Base-by-base conservation (phyloP, 768 basidiomycete genomes). In the Suillus brevipes region DNA sequence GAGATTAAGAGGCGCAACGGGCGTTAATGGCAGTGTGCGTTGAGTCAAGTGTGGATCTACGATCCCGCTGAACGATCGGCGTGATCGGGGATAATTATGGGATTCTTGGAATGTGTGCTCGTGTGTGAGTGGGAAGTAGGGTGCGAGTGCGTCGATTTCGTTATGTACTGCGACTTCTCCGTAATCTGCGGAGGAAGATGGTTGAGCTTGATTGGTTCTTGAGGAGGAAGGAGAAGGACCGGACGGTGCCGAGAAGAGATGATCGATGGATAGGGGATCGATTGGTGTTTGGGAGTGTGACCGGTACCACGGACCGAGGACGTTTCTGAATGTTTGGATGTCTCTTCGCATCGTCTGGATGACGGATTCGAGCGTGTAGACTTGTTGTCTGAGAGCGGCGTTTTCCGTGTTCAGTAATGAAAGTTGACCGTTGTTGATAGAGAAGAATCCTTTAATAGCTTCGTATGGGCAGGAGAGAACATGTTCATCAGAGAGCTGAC, bases 251-350 rank as follows among this genome's bases (percentile, higher is more conserved):
- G 64, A 68, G 42, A 63, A 40, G 45, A 56, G 45, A 20, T 68
- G 66, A 38, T 71, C 67, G 16, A 49, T 61, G 13, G 65, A 71
- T 52, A 38, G 49, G 18, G 55, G 60, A 28, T 34, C 68, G 23
- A 62, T 60, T 65, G 47, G 70, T 60, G 43, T 66, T 28, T 28
- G 28, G 3, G 34, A 36, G 28, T 76, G 80, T 28, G 79, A 74
- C 28, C 78, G 73, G 70, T 81, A 86, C 88, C 88, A 89, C 0
- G 87, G 91, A 0, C 90, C 90, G 18, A 95, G 74, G 6, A 83
- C 85, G n/a, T 70, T 75, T 71, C 83, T 85, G 38, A 87, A 80
- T 9, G 77, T 76, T 12, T 80, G 78, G 72, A 92, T 78, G 66
- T 95, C 91, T 45, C 79, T 81, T 59, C 81, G 81, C 71, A 87